Percentiles rank a stretch among this genome's conserved stretches.
phyloP scores from a whole-genome alignment of 2,329 filamentous ascomycete species.

The Aspergillus latus region DNA sequence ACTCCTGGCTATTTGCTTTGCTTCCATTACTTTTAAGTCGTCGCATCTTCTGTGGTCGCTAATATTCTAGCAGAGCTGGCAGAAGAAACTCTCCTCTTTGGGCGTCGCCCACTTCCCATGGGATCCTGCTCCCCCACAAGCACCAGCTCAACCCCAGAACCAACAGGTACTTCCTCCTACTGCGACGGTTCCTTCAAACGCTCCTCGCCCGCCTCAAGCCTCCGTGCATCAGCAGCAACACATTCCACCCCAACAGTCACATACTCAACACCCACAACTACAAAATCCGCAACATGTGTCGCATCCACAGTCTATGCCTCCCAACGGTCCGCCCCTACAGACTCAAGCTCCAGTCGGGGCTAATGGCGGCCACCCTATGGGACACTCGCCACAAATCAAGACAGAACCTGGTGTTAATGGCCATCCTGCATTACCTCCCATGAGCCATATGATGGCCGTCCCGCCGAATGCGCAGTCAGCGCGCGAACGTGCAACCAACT shows the following conservation, averaged over 20 bases:
- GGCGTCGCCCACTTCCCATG: constrained; percentile 88
- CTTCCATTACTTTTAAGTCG: not conserved
- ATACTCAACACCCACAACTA: constrained; percentile 27
- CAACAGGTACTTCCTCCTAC: constrained; percentile 38
- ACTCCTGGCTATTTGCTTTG: not conserved
- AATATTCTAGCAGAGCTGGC: constrained; percentile 71
- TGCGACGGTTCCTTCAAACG: constrained; percentile 47
- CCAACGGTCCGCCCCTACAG: constrained; percentile 27
- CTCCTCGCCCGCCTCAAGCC: constrained; percentile 36
- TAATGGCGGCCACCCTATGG: constrained; percentile 27
- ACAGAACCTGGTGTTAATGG: constrained; percentile 50
- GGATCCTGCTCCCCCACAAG: constrained; percentile 75
- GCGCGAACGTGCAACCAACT: constrained; percentile 54
- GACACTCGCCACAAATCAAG: constrained; percentile 50
- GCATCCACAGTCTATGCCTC: constrained; percentile 35
- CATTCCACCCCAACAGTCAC: constrained; percentile 38
- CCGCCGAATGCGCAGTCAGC: constrained; percentile 49
- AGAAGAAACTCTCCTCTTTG: constrained; percentile 81
- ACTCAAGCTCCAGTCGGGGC: constrained; percentile 21
- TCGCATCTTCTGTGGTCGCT: constrained; percentile 2
- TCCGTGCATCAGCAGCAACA: constrained; percentile 32
- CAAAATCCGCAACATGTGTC: constrained; percentile 36
- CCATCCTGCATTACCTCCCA: constrained; percentile 31
- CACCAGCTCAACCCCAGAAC: constrained; percentile 44
- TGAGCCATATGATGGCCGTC: constrained; percentile 36